These are phyloP conservation scores for Tilletia horrida DNA, from an alignment of 1,284 basidiomycete species.

Conservation along the genomic window DNA sequence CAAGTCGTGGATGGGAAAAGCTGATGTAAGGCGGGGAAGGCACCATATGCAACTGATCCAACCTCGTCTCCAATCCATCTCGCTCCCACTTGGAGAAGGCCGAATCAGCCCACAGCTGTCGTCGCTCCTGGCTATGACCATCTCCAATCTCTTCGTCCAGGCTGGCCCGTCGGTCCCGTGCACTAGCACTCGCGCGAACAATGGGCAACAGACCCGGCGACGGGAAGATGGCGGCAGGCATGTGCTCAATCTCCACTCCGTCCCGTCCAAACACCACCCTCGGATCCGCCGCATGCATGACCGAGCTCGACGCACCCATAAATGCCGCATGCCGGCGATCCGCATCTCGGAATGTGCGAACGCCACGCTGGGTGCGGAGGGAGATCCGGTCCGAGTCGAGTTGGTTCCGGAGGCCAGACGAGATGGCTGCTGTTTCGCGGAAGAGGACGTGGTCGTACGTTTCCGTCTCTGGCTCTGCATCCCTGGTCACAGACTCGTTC, in stretches of 20 bases:
- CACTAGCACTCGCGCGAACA: constrained; percentile 25
- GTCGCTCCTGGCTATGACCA: no score
- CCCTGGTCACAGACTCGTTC: no score
- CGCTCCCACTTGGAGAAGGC: constrained; percentile 12
- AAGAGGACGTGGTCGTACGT: constrained; percentile 9
- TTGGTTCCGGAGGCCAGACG: background rate
- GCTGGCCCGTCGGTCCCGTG: background rate
- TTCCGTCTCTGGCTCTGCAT: background rate
- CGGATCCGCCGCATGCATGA: constrained; percentile 24
- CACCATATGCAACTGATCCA: constrained; percentile 32
- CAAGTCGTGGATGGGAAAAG: constrained; percentile 27
- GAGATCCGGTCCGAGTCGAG: constrained; percentile 15
- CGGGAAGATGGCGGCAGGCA: constrained; percentile 33
- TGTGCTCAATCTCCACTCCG: constrained; percentile 21
- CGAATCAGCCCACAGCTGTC: no score
- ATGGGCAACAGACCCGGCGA: constrained; percentile 33
- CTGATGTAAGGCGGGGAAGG: constrained; percentile 36
- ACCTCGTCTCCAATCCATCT: constrained; percentile 25
- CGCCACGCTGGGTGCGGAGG: constrained; percentile 7
- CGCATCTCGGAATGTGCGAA: constrained; percentile 4
- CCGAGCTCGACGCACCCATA: constrained; percentile 14
- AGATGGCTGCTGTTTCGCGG: background rate
- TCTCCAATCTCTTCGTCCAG: background rate
- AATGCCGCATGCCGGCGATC: background rate
- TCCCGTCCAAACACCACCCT: constrained; percentile 21